Evolutionary conservation across 345 rosid genomes (phyloP).

Genomic region (Cardamine chenopodiifolia): DNA sequence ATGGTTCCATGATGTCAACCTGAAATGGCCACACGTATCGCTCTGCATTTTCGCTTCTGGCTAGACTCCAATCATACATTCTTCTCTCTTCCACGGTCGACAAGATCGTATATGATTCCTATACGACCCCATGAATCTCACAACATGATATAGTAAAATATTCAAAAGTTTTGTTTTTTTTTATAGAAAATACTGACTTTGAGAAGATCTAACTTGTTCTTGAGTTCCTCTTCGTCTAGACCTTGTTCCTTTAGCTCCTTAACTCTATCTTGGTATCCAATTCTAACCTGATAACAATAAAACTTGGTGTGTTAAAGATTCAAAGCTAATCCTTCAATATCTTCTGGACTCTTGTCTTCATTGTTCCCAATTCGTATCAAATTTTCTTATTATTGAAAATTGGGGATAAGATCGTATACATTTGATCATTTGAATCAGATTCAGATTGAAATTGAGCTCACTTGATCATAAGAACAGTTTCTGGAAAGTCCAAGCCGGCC

Average conservation of each 20-base stretch:
- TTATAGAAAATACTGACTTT: constrained; percentile 46
- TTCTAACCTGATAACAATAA: constrained; percentile 44
- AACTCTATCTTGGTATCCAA: constrained; percentile 55
- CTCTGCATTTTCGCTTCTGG: constrained; percentile 60
- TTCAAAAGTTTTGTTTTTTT: neutral
- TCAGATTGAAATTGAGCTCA: constrained; percentile 21
- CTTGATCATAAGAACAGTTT: constrained; percentile 71
- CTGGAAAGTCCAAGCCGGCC: constrained; percentile 63
- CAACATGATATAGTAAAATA: neutral
- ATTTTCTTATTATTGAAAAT: no score
- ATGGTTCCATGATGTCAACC: constrained; percentile 52
- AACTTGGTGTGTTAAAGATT: neutral
- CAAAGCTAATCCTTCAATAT: neutral
- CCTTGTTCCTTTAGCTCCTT: constrained; percentile 58
- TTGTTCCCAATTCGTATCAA: neutral
- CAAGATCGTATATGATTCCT: constrained; percentile 75
- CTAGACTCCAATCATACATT: constrained; percentile 93
- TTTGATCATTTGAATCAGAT: no score
- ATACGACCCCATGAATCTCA: neutral
- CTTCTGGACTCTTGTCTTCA: neutral
- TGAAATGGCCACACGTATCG: constrained; percentile 79
- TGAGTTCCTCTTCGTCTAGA: constrained; percentile 57
- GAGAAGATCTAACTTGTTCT: constrained; percentile 52
- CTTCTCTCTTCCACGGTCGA: constrained; percentile 75
- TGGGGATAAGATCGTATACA: no score